Percentiles rank a stretch among this genome's conserved stretches.
Evolutionary conservation across 2,329 filamentous ascomycete species (phyloP).

Genomic region (Setomelanomma holmii): DNA sequence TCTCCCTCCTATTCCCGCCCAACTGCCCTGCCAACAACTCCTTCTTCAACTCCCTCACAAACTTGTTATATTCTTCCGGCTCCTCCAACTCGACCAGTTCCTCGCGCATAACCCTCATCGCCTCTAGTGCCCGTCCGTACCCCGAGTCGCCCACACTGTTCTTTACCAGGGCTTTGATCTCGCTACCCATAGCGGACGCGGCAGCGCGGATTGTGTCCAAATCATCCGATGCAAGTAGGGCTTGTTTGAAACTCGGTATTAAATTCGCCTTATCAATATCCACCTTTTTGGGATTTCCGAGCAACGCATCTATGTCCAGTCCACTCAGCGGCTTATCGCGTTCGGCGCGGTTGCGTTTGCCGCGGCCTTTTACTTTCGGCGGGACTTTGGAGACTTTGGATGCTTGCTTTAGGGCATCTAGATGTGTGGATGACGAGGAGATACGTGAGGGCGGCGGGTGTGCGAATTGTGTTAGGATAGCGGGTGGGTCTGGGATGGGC

Average conservation of each 20-base stretch:
- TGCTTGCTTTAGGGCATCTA: conserved; percentile 70
- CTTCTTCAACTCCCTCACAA: conserved; percentile 74
- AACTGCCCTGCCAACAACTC: conserved; percentile 73
- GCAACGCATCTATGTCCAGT: conserved; percentile 82
- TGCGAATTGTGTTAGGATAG: conserved; percentile 72
- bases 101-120: conserved; percentile 77
- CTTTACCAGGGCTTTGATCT: conserved; percentile 73
- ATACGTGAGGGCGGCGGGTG: conserved; percentile 73
- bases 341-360: conserved; percentile 67
- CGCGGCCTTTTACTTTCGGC: conserved; percentile 75
- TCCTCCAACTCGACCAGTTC: conserved; percentile 79
- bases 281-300: conserved; percentile 65
- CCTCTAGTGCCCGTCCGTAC: conserved; percentile 78
- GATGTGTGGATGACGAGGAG: conserved; percentile 60
- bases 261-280: conserved; percentile 74
- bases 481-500: conserved; percentile 58
- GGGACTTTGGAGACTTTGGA: conserved; percentile 86
- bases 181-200: conserved; percentile 74
- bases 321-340: conserved; percentile 84
- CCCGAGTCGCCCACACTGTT: conserved; percentile 77
- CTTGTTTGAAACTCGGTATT: conserved; percentile 88
- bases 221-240: conserved; percentile 67
- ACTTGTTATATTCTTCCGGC: conserved; percentile 77
- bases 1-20: conserved; percentile 77
- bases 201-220: conserved; percentile 70